Conservation (phyloP, 305 asterid genomes). For the Solanum hybrid region DNA sequence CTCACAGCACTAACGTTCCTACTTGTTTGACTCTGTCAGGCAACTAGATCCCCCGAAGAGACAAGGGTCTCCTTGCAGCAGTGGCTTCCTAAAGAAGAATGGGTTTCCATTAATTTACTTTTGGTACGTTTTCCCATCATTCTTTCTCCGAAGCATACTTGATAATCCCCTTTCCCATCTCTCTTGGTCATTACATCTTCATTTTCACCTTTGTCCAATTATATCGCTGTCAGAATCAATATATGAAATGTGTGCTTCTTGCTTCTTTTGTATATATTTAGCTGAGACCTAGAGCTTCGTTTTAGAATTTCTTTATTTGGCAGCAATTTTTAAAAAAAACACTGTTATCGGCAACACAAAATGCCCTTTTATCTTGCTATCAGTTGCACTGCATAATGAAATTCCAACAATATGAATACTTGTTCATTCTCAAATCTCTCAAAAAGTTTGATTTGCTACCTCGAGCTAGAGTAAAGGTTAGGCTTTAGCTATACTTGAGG, state of each 20-base stretch:
- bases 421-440: too few species aligned
- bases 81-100: slow-evolving; percentile 98
- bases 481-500: not conserved
- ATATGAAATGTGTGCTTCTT: not conserved
- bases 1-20: not conserved
- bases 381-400: not conserved
- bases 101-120: slow-evolving; percentile 93
- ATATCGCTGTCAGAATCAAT: not conserved
- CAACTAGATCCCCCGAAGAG: slow-evolving; percentile 70
- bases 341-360: too few species aligned
- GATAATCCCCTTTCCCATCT: not conserved
- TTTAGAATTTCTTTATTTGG: too few species aligned
- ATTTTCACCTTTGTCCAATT: not conserved
- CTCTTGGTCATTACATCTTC: not conserved
- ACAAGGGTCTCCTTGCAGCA: slow-evolving; percentile 79
- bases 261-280: not conserved
- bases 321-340: too few species aligned
- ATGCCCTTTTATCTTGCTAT: not conserved
- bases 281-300: not conserved
- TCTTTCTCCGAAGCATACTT: not conserved
- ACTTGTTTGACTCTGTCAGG: slow-evolving; percentile 30
- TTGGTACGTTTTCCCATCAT: slow-evolving; percentile 39
- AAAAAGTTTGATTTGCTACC: not conserved
- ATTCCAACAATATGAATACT: too few species aligned
- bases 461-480: too few species aligned